Evolutionary conservation across 176 grass and related monocot genomes (phyloP), one percentile per base, ranked within the genome.

Genomic region (Bothriochloa decipiens): DNA sequence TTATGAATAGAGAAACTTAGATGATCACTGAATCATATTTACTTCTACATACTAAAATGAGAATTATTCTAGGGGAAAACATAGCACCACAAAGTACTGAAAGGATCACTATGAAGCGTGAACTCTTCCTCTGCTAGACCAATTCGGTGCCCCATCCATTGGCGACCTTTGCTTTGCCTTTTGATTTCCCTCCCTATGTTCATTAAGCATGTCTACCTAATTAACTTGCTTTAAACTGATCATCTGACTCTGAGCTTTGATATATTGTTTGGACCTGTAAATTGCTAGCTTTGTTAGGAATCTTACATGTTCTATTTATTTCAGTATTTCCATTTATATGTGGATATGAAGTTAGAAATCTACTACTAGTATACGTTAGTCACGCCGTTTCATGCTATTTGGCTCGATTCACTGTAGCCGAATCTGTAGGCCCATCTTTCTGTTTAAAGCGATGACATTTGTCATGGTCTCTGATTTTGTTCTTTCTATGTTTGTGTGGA

Each of bases 401-500:
- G 33, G 18, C 27, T 72, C 0, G 64, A 39, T 1, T 43, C 1
- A 42, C 6, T 81, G 3, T 9, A 11, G 8, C 13, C 9, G 39
- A 52, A 9, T 4, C 4, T 73, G 16, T 52, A 53, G 50, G 18
- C 50, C 10, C 15, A 55, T 64, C 65, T 52, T 70, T 18, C 26
- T 82, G 16, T 63, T 32, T 63, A 8, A 64, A 72, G n/a, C 1
- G 0, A 5, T 75, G 62, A 11, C 0, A 70, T 13, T 49, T 78
- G 16, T 29, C 22, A 60, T 72, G 43, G 61, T 14, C 36, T 68
- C 40, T 90, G 27, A 42, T 25, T n/a, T 79, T 65, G 2, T 10
- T 33, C 35, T 74, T 17, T 88, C 7, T 69, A n/a, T 76, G 65
- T 36, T 65, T 80, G 15, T 67, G 27, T 73, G 41, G 65, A 85